Evolutionary conservation across 1,284 basidiomycete species (phyloP).

Genomic region (Neotropicomus parvogracilis): DNA sequence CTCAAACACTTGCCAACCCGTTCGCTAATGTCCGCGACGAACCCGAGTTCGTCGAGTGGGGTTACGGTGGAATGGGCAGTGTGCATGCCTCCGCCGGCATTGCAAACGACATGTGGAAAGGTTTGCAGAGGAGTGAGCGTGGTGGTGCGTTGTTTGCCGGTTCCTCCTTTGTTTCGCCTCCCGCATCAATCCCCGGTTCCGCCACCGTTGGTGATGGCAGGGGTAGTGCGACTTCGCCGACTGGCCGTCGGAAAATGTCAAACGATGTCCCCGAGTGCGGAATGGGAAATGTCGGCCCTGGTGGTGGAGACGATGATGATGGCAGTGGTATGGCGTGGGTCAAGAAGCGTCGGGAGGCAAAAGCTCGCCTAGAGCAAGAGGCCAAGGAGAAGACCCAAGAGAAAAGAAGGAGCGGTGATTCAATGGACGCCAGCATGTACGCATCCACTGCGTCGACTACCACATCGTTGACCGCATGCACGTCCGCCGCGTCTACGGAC

Average conservation of each 20-base stretch:
- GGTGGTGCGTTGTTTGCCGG: constrained; percentile 22
- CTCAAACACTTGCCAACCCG: constrained; percentile 39
- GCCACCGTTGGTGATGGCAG: constrained; percentile 1
- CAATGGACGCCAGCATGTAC: constrained; percentile 23
- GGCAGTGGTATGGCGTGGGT: constrained; percentile 76
- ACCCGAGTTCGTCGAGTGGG: constrained; percentile 82
- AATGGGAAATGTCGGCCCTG: constrained; percentile 25
- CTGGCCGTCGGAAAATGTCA: constrained; percentile 22
- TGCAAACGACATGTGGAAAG: constrained; percentile 32
- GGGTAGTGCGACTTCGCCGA: constrained; percentile 1
- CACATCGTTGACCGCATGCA: constrained; percentile 26
- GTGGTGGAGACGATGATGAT: constrained; percentile 51
- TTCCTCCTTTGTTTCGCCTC: constrained; percentile 8
- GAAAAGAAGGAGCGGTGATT: constrained; percentile 24
- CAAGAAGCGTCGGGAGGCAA: constrained; percentile 46
- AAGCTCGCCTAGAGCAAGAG: constrained; percentile 38
- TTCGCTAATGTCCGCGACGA: constrained; percentile 55
- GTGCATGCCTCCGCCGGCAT: constrained; percentile 40
- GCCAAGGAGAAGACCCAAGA: constrained; percentile 24
- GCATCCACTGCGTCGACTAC: constrained; percentile 26
- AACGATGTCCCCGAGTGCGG: constrained; percentile 18
- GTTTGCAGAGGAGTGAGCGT: constrained; percentile 29
- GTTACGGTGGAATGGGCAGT: constrained; percentile 79
- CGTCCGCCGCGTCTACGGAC: constrained; percentile 19
- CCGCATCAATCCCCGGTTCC: background rate